Conservation (phyloP, 108 stramenopile species). For the Halocafeteria seosinensis region DNA sequence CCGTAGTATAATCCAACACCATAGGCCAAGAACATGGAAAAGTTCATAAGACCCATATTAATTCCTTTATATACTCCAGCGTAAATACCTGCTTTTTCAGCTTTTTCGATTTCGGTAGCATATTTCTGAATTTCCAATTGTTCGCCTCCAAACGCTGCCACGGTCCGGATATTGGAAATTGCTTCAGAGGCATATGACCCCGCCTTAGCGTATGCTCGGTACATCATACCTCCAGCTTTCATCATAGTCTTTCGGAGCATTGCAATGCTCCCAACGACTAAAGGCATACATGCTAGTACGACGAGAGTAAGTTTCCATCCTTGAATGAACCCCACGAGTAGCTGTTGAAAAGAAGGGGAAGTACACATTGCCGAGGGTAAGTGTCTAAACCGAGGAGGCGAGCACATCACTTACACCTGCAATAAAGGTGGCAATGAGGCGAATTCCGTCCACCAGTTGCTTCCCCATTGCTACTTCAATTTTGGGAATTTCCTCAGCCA, state of each 20-base stretch:
- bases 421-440: no score
- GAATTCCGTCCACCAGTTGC: no score
- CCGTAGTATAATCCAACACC: constrained; percentile 7
- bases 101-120: constrained; percentile 14
- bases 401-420: no score
- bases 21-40: constrained; percentile 4
- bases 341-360: no score
- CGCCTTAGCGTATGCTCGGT: constrained; percentile 11
- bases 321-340: no score
- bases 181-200: constrained; percentile 32
- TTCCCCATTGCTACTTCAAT: no score
- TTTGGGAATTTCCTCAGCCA: no score
- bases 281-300: constrained; percentile 3
- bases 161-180: constrained; percentile 34
- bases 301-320: constrained; percentile 5
- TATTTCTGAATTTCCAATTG: constrained; percentile 22
- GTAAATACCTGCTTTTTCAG: constrained; percentile 13
- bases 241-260: no score
- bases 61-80: background rate
- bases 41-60: background rate
- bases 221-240: background rate
- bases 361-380: no score
- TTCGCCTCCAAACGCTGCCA: constrained; percentile 39
- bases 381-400: no score
- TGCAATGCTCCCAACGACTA: no score